Evolutionary conservation across 1,284 basidiomycete species (phyloP).

Genomic region (Pseudozyma pruni): DNA sequence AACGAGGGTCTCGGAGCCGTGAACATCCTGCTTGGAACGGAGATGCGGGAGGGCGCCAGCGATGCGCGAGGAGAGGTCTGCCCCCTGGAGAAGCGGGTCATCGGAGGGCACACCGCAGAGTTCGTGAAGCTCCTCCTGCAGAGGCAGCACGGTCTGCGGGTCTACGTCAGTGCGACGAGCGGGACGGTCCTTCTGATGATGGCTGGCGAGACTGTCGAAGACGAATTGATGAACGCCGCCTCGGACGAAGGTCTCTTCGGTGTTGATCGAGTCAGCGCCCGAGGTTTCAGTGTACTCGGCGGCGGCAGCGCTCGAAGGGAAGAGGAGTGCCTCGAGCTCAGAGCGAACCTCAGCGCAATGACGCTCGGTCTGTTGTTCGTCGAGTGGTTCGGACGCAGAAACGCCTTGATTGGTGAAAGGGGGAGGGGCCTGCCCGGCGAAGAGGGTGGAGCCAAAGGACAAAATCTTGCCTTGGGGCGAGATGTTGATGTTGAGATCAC

Average conservation of each 20-base stretch:
- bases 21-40: conserved; percentile 24
- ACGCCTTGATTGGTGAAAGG: conserved; percentile 50
- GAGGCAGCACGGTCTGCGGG: conserved; percentile 21
- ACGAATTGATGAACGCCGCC: conserved; percentile 48
- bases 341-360: conserved; percentile 41
- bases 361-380: conserved; percentile 24
- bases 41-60: conserved; percentile 38
- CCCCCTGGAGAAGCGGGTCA: conserved; percentile 53
- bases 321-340: conserved; percentile 39
- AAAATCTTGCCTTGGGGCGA: conserved; percentile 50
- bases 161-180: conserved; percentile 30
- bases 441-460: conserved; percentile 57
- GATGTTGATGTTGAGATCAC: conserved; percentile 56
- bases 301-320: conserved; percentile 10
- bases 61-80: conserved; percentile 46
- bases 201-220: conserved; percentile 34
- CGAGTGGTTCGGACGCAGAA: conserved; percentile 9
- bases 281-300: conserved; percentile 29
- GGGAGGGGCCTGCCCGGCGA: conserved; percentile 42
- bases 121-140: conserved; percentile 56
- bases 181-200: conserved; percentile 9
- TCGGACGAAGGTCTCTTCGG: conserved; percentile 32
- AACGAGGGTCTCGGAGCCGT: conserved; percentile 40
- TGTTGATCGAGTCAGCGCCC: conserved; percentile 20
- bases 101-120: conserved; percentile 50